Conservation (phyloP, 176 grass and related monocot species). For the Carex littledalei region DNA sequence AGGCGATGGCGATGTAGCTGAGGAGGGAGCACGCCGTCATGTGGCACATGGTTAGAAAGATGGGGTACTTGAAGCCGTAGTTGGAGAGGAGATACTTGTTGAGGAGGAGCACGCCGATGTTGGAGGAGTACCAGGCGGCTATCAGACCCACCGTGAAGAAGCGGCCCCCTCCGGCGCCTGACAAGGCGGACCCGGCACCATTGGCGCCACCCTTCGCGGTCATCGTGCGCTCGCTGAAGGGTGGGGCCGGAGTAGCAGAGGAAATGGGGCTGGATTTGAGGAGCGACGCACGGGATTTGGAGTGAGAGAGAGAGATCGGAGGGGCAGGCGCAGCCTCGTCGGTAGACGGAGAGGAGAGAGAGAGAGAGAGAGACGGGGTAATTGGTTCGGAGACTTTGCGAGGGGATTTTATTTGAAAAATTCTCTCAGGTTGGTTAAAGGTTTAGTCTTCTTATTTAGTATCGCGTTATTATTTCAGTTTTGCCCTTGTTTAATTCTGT, state of each 20-base stretch:
- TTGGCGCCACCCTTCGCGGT: slow-evolving; percentile 32
- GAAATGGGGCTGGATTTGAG: not conserved
- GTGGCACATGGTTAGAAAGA: slow-evolving; percentile 78
- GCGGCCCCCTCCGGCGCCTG: slow-evolving; percentile 28
- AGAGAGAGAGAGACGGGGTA: not conserved
- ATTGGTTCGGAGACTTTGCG: not conserved
- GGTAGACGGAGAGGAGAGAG: not conserved
- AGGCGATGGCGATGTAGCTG: slow-evolving; percentile 56
- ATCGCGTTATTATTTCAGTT: not conserved
- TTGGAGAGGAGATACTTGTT: slow-evolving; percentile 56
- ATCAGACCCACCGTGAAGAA: slow-evolving; percentile 50
- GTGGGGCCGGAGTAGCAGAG: not conserved
- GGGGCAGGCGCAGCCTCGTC: not conserved
- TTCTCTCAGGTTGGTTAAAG: not conserved
- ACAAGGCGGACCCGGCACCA: not conserved
- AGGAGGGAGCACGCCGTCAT: slow-evolving; percentile 58
- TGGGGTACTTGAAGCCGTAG: slow-evolving; percentile 61
- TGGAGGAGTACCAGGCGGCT: slow-evolving; percentile 53
- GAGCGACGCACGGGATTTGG: not conserved
- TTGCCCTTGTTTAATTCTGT: not conserved
- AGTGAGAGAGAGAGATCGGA: not conserved
- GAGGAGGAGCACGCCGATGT: slow-evolving; percentile 58
- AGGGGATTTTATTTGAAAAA: slow-evolving; percentile 25
- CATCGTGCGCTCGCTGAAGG: slow-evolving; percentile 17
- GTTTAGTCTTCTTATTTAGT: not conserved